These are phyloP conservation scores for Vigna nakashimae DNA, from an alignment of 306 rosid genomes.

Conservation along the genomic window DNA sequence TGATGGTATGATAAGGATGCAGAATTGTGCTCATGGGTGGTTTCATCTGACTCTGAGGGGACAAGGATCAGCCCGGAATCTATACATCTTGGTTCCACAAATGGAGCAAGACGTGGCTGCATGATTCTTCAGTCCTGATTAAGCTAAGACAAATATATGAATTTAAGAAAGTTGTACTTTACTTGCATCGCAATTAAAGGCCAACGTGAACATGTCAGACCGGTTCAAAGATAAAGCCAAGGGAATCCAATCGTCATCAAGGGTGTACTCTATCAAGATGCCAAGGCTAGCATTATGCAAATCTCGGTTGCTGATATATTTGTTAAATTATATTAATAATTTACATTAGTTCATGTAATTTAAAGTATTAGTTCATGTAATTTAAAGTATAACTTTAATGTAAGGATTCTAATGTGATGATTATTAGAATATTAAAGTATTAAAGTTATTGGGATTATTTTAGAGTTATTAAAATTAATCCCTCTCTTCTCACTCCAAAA, in stretches of 20 bases:
- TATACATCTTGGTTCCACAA: slow-evolving; percentile 18
- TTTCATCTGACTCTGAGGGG: neutral
- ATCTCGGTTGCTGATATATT: neutral
- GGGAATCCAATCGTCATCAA: slow-evolving; percentile 35
- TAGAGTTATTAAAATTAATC: no score
- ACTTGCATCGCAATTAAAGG: slow-evolving; percentile 49
- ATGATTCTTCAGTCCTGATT: slow-evolving; percentile 2
- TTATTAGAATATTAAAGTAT: no score
- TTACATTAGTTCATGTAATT: no score
- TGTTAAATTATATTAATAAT: no score
- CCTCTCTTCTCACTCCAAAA: no score
- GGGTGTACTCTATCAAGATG: neutral
- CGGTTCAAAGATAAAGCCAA: slow-evolving; percentile 37
- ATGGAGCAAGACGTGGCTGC: slow-evolving; percentile 47
- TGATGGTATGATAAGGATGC: neutral
- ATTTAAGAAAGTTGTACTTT: slow-evolving; percentile 47
- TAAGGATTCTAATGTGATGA: no score
- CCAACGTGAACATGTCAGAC: slow-evolving; percentile 45
- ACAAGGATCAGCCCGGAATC: slow-evolving; percentile 12
- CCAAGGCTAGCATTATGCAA: neutral
- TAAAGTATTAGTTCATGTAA: no score
- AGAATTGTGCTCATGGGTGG: slow-evolving; percentile 3
- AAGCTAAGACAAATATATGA: slow-evolving; percentile 45
- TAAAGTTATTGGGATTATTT: no score
- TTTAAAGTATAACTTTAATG: no score